Conservation (phyloP, 2,329 filamentous ascomycete species). For the Macrophomina phaseolina region DNA sequence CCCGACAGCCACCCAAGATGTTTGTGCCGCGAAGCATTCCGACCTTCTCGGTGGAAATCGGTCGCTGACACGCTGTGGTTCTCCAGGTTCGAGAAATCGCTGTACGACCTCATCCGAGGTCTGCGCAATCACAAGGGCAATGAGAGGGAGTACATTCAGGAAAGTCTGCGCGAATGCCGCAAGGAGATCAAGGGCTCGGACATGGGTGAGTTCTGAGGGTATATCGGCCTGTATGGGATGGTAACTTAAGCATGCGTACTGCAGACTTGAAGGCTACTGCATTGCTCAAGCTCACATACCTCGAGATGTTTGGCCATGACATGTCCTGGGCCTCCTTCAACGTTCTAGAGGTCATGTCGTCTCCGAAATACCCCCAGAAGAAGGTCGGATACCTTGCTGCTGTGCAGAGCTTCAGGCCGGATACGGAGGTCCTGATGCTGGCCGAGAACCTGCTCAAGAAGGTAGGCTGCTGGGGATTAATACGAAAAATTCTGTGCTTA, state of each 20-base stretch:
- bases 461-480: constrained; percentile 50
- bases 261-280: constrained; percentile 91
- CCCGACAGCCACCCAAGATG: constrained; percentile 9
- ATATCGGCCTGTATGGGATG: constrained; percentile 41
- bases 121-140: constrained; percentile 93
- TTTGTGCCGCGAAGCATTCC: not conserved
- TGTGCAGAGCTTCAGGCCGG: constrained; percentile 92
- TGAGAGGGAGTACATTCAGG: constrained; percentile 94
- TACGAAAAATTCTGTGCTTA: not conserved
- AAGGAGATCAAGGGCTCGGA: constrained; percentile 90
- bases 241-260: constrained; percentile 40
- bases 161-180: constrained; percentile 93
- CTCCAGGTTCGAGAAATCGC: constrained; percentile 94
- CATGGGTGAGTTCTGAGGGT: constrained; percentile 63
- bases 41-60: not conserved
- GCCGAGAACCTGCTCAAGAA: constrained; percentile 97
- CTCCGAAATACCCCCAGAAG: constrained; percentile 92
- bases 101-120: constrained; percentile 97
- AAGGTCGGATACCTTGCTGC: constrained; percentile 93
- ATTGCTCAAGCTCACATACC: constrained; percentile 91
- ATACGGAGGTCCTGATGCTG: constrained; percentile 97
- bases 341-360: constrained; percentile 98
- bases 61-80: constrained; percentile 11
- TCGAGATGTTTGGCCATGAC: constrained; percentile 98
- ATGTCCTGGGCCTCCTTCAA: constrained; percentile 99